Conservation (phyloP, 495 filamentous ascomycete genomes). For the Cryomyces minteri region DNA sequence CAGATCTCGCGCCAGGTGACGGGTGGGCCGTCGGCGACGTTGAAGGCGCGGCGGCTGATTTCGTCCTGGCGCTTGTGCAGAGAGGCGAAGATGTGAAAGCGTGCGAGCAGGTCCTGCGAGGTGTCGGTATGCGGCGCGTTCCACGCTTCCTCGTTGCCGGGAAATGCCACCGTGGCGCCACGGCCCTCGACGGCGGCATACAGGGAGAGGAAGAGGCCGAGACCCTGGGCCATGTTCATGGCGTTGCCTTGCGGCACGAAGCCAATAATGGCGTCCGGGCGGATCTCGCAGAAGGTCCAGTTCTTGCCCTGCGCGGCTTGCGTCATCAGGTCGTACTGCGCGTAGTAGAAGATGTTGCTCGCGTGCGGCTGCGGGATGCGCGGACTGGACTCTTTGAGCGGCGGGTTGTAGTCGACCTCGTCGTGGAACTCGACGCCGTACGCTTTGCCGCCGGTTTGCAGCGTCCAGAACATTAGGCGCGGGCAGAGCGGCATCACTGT, state of each 20-base stretch:
- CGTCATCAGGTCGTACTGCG: conserved; percentile 23
- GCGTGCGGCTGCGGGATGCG: conserved; percentile 25
- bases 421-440: conserved; percentile 24
- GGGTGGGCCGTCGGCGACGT: conserved; percentile 17
- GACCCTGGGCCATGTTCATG: conserved; percentile 24
- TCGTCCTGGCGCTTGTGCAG: conserved; percentile 7
- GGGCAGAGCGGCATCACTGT: conserved; percentile 17
- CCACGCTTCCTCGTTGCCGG: conserved; percentile 16
- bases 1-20: conserved; percentile 20
- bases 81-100: conserved; percentile 23
- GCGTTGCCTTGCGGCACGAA: conserved; percentile 24
- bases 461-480: conserved; percentile 19
- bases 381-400: conserved; percentile 21
- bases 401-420: conserved; percentile 15
- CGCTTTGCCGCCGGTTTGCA: conserved; percentile 26
- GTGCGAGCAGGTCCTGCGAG: conserved; percentile 25
- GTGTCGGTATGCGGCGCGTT: conserved; percentile 15
- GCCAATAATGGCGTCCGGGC: conserved; percentile 28
- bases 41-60: conserved; percentile 13
- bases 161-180: conserved; percentile 19
- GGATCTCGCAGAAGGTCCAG: conserved; percentile 27
- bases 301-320: conserved; percentile 19
- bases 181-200: conserved; percentile 18
- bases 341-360: conserved; percentile 30
- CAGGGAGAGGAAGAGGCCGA: conserved; percentile 23